These are phyloP conservation scores for Cardamine occulta DNA, from an alignment of 345 rosid species.

Conservation along the genomic window DNA sequence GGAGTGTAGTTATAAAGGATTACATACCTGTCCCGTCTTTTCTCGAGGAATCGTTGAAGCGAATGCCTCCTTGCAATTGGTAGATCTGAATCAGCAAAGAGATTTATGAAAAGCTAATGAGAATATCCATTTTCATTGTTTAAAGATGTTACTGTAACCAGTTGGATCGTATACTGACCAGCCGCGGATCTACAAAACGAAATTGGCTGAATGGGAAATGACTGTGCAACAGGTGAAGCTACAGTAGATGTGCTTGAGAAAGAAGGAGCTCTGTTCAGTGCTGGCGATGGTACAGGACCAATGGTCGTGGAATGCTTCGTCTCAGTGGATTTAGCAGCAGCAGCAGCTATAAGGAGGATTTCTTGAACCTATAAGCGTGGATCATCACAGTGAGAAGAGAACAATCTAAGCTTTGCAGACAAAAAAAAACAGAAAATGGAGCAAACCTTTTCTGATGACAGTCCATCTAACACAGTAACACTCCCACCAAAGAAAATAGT, in stretches of 20 bases:
- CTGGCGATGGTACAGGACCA: conserved; percentile 55
- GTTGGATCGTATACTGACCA: conserved; percentile 49
- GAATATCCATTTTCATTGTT: conserved; percentile 9
- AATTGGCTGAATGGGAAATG: conserved; percentile 52
- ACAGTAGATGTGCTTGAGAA: conserved; percentile 67
- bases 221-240: conserved; percentile 59
- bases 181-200: conserved; percentile 76
- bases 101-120: conserved; percentile 18
- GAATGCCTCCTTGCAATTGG: conserved; percentile 92
- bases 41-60: conserved; percentile 88
- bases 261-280: conserved; percentile 79
- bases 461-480: conserved; percentile 68
- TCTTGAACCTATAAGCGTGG: conserved; percentile 60
- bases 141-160: conserved; percentile 4
- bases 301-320: conserved; percentile 48
- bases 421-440: background rate
- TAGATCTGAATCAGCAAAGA: conserved; percentile 54
- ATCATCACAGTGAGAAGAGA: background rate
- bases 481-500: conserved; percentile 84
- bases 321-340: conserved; percentile 57
- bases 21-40: conserved; percentile 83
- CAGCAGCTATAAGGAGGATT: conserved; percentile 66
- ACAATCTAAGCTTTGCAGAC: background rate
- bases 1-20: background rate
- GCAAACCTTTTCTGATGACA: conserved; percentile 74